Evolutionary conservation across 257 asterid species (phyloP).

Genomic region (Solanum ossicruentum): DNA sequence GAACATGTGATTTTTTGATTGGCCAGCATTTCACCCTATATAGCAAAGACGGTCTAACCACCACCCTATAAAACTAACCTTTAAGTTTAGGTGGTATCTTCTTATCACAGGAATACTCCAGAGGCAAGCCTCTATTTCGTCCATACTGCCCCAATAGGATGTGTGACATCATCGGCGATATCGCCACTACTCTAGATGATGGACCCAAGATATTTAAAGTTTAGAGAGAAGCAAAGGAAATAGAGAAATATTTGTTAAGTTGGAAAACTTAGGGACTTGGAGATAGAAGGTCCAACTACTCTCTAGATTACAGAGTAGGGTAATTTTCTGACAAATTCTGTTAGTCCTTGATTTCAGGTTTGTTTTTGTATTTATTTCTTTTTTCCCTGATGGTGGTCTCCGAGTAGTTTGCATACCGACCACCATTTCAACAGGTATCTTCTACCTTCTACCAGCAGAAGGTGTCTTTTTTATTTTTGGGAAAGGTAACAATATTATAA

Average conservation of each 20-base stretch:
- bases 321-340: background rate
- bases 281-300: background rate
- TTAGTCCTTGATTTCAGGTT: background rate
- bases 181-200: too few species aligned
- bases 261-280: background rate
- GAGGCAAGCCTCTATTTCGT: too few species aligned
- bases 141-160: too few species aligned
- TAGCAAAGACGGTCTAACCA: too few species aligned
- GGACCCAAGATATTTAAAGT: too few species aligned
- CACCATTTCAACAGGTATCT: background rate
- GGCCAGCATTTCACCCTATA: too few species aligned
- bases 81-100: too few species aligned
- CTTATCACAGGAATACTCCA: too few species aligned
- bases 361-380: background rate
- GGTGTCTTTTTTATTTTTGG: background rate
- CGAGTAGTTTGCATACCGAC: background rate
- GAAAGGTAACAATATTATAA: background rate
- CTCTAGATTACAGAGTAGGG: background rate
- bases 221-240: background rate
- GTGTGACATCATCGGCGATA: too few species aligned
- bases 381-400: background rate
- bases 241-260: background rate
- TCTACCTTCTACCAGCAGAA: background rate
- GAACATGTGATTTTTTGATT: too few species aligned
- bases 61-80: too few species aligned